These are phyloP conservation scores for Candida verbasci DNA, from an alignment of 805 yeast genomes.

Conservation along the genomic window DNA sequence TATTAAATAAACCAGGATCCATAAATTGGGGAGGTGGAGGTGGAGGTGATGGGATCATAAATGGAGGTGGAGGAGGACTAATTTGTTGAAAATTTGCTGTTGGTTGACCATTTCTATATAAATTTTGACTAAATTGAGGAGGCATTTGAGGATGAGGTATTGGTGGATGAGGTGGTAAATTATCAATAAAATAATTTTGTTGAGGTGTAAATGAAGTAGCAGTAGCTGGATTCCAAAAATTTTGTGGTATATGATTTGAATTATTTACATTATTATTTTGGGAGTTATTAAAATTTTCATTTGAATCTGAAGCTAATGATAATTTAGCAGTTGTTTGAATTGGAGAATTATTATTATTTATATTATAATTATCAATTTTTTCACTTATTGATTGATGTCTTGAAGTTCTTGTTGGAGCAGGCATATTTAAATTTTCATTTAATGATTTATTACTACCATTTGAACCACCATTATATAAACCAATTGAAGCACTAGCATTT, in stretches of 20 bases:
- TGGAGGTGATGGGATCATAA: conserved; percentile 30
- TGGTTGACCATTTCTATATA: conserved; percentile 6
- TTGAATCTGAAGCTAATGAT: conserved; percentile 25
- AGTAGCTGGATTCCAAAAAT: conserved; percentile 65
- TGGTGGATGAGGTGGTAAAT: conserved; percentile 16
- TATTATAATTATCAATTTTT: conserved; percentile 59
- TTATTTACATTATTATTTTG: conserved; percentile 13
- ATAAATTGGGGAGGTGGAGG: conserved; percentile 36
- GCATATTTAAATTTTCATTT: conserved; percentile 41
- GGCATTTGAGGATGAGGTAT: conserved; percentile 12
- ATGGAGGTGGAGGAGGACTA: conserved; percentile 25
- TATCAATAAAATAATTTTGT: conserved; percentile 26
- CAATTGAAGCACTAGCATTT: neutral
- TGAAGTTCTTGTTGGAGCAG: conserved; percentile 22
- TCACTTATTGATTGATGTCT: conserved; percentile 56
- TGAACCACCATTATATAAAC: conserved; percentile 27
- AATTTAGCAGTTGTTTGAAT: conserved; percentile 40
- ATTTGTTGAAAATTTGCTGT: conserved; percentile 21
- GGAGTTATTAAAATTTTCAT: conserved; percentile 10
- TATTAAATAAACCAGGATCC: conserved; percentile 32
- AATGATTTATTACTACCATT: conserved; percentile 23
- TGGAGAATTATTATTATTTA: conserved; percentile 40
- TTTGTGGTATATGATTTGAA: conserved; percentile 18
- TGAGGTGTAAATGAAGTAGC: conserved; percentile 56
- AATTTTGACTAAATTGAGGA: conserved; percentile 11